Conservation (phyloP, 2,329 filamentous ascomycete genomes). For the Fusarium goolgardi region DNA sequence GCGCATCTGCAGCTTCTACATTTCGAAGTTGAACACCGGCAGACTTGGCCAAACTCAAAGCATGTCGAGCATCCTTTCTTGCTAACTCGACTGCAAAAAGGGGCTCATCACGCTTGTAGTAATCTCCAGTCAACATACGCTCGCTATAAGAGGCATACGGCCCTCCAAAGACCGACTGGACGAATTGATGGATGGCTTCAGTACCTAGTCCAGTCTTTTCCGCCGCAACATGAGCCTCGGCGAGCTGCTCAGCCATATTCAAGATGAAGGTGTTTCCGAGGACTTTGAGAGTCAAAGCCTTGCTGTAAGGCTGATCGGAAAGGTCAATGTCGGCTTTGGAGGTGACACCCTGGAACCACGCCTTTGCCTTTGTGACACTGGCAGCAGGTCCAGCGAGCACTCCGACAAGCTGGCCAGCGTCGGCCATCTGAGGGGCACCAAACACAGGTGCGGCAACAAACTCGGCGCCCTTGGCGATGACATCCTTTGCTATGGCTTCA, state of each 20-base stretch:
- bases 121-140: conserved; percentile 80
- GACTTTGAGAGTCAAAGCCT: conserved; percentile 79
- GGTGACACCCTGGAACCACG: conserved; percentile 79
- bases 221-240: conserved; percentile 81
- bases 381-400: conserved; percentile 75
- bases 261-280: conserved; percentile 89
- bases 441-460: conserved; percentile 81
- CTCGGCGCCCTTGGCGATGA: conserved; percentile 70
- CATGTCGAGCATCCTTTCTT: conserved; percentile 84
- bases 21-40: conserved; percentile 72
- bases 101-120: conserved; percentile 80
- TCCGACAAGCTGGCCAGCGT: conserved; percentile 75
- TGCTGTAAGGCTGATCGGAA: conserved; percentile 73
- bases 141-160: conserved; percentile 79
- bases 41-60: conserved; percentile 71
- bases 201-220: conserved; percentile 83
- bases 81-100: conserved; percentile 86
- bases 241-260: conserved; percentile 82
- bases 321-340: conserved; percentile 77
- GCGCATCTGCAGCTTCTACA: conserved; percentile 74
- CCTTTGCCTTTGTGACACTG: conserved; percentile 72
- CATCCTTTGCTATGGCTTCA: conserved; percentile 69
- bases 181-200: conserved; percentile 75
- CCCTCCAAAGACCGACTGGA: conserved; percentile 80
- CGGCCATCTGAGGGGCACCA: conserved; percentile 76